Conservation (phyloP, 371 early-diverging fungal species). For the Lichtheimia corymbifera region DNA sequence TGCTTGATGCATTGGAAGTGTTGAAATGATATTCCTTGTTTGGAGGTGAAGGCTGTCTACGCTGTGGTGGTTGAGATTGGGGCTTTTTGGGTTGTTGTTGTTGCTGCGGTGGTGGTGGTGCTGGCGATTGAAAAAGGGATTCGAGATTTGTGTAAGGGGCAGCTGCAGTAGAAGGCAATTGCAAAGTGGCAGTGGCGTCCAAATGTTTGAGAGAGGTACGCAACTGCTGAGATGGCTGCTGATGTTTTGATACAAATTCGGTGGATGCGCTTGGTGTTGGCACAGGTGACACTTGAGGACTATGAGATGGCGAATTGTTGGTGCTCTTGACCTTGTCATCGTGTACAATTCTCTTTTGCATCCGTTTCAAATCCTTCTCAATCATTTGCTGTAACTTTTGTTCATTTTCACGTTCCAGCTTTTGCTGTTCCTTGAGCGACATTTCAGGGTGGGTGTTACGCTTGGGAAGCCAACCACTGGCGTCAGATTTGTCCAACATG, state of each 20-base stretch:
- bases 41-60: neutral
- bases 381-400: slow-evolving; percentile 34
- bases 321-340: slow-evolving; percentile 13
- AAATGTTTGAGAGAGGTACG: slow-evolving; percentile 15
- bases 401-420: slow-evolving; percentile 30
- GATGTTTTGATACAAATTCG: slow-evolving; percentile 1
- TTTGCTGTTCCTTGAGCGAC: slow-evolving; percentile 20
- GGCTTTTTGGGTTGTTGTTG: slow-evolving; percentile 6
- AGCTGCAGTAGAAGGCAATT: slow-evolving; percentile 16
- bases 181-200: slow-evolving; percentile 24
- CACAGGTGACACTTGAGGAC: slow-evolving; percentile 21
- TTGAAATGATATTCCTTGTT: neutral
- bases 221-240: slow-evolving; percentile 7
- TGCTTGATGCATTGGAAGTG: neutral
- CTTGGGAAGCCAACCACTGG: slow-evolving; percentile 22
- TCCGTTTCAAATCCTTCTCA: slow-evolving; percentile 38
- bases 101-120: slow-evolving; percentile 4
- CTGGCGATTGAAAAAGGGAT: neutral
- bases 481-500: slow-evolving; percentile 46
- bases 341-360: slow-evolving; percentile 32
- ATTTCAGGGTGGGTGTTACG: slow-evolving; percentile 3
- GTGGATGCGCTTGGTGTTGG: slow-evolving; percentile 19
- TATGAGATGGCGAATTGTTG: slow-evolving; percentile 10
- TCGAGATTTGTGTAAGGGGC: slow-evolving; percentile 7
- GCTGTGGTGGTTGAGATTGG: slow-evolving; percentile 2